Conservation (phyloP, 2,329 filamentous ascomycete species). For the Phoma sp. region DNA sequence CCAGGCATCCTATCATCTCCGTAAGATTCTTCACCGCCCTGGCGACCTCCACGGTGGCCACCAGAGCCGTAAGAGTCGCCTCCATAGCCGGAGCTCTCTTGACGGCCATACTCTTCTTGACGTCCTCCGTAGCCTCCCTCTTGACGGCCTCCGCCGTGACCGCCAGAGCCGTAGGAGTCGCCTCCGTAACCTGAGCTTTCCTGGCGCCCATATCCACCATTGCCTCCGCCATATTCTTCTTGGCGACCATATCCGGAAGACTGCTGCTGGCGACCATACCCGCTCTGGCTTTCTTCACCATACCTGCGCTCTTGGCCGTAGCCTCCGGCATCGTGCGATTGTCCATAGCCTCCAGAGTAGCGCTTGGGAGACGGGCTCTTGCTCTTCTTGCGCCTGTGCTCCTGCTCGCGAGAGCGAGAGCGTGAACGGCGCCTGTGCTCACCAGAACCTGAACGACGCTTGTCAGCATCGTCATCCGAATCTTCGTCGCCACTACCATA, state of each 20-base stretch:
- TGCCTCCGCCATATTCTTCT: not conserved
- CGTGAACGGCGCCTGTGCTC: slow-evolving; percentile 21
- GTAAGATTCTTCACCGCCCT: slow-evolving; percentile 14
- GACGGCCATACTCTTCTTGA: slow-evolving; percentile 16
- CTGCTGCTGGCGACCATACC: slow-evolving; percentile 4
- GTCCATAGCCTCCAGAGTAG: slow-evolving; percentile 24
- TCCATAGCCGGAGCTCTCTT: slow-evolving; percentile 17
- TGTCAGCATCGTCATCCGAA: slow-evolving; percentile 34
- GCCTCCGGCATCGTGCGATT: slow-evolving; percentile 14
- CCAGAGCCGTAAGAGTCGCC: slow-evolving; percentile 3
- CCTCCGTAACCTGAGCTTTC: slow-evolving; percentile 3
- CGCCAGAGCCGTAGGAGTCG: not conserved
- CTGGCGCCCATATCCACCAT: slow-evolving; percentile 7
- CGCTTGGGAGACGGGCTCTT: slow-evolving; percentile 25
- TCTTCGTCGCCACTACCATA: slow-evolving; percentile 40
- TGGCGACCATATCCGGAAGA: slow-evolving; percentile 10
- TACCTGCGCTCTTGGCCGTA: slow-evolving; percentile 31
- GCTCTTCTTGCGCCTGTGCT: slow-evolving; percentile 24
- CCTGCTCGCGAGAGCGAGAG: slow-evolving; percentile 15
- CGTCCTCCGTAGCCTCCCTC: slow-evolving; percentile 13
- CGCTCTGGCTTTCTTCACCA: slow-evolving; percentile 22
- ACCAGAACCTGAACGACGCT: slow-evolving; percentile 29
- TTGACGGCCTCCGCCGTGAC: not conserved
- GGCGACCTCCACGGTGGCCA: slow-evolving; percentile 6
- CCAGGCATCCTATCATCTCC: slow-evolving; percentile 21